Conservation (phyloP, 768 basidiomycete genomes). For the Hericium alpestre region DNA sequence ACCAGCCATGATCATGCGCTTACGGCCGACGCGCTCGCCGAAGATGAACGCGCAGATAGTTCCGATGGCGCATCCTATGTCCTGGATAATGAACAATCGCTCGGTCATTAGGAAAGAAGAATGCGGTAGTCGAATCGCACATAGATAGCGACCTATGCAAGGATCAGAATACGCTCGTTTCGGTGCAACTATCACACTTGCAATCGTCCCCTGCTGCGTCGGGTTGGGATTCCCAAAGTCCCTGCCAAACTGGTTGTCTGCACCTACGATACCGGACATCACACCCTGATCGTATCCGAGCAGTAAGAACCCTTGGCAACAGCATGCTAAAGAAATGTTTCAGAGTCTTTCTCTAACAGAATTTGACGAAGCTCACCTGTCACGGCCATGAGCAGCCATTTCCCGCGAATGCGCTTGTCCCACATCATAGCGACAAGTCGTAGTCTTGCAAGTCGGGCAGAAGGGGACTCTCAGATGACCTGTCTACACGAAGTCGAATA, state of each 20-base stretch:
- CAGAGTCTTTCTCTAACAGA: neutral
- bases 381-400: neutral
- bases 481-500: too few species aligned
- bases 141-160: neutral
- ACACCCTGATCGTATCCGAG: neutral
- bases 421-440: neutral
- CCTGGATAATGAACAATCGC: neutral
- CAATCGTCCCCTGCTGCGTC: slow-evolving; percentile 29
- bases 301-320: neutral
- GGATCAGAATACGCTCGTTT: too few species aligned
- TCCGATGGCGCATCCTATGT: neutral
- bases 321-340: neutral
- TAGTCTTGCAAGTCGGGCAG: too few species aligned
- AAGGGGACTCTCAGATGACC: too few species aligned
- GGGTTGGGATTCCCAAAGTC: slow-evolving; percentile 29
- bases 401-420: neutral
- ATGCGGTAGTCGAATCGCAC: neutral
- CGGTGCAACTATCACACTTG: slow-evolving; percentile 12
- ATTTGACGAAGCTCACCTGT: neutral
- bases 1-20: neutral
- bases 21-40: neutral
- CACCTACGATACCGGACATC: slow-evolving; percentile 15
- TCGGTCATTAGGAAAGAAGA: too few species aligned
- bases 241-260: slow-evolving; percentile 30
- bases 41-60: neutral